Conservation (phyloP, 2,329 filamentous ascomycete genomes). For the Rhinocladiella similis region DNA sequence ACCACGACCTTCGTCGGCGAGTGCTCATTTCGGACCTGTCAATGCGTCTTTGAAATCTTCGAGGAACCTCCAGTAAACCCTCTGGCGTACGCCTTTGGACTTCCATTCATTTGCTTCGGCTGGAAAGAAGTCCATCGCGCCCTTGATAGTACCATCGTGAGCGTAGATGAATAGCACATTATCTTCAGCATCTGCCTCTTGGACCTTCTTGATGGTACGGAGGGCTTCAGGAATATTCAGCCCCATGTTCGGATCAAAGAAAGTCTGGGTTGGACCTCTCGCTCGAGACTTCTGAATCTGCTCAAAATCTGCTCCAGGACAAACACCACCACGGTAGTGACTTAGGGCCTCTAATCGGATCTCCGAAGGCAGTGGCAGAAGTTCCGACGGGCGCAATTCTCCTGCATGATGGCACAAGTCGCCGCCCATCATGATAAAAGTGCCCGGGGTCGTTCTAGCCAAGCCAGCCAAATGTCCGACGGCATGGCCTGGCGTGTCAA, state of each 20-base stretch:
- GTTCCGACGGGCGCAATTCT: constrained; percentile 31
- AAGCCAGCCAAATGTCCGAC: constrained; percentile 52
- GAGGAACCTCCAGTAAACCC: constrained; percentile 15
- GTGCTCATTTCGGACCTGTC: not conserved
- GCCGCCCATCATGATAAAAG: constrained; percentile 42
- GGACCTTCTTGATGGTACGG: constrained; percentile 13
- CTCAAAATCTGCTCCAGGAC: not conserved
- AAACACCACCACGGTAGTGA: not conserved
- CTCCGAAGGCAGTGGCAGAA: constrained; percentile 29
- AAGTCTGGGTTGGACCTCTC: constrained; percentile 2
- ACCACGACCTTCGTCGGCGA: too few relatives aligned
- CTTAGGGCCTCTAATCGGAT: constrained; percentile 7
- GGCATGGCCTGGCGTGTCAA: constrained; percentile 49
- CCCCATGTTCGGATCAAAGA: constrained; percentile 31
- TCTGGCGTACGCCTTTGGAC: constrained; percentile 13
- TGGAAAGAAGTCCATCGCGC: constrained; percentile 26
- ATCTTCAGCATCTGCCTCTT: constrained; percentile 26
- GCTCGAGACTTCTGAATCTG: not conserved
- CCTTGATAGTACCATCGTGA: constrained; percentile 31
- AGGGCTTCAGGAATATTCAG: constrained; percentile 6
- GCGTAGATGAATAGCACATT: constrained; percentile 32
- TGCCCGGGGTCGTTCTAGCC: constrained; percentile 43
- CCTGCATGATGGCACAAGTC: constrained; percentile 47
- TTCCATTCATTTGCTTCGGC: constrained; percentile 14
- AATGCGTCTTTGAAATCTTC: constrained; percentile 17